Base-by-base conservation (phyloP, 164 flowering plant species). In the Piper betle region DNA sequence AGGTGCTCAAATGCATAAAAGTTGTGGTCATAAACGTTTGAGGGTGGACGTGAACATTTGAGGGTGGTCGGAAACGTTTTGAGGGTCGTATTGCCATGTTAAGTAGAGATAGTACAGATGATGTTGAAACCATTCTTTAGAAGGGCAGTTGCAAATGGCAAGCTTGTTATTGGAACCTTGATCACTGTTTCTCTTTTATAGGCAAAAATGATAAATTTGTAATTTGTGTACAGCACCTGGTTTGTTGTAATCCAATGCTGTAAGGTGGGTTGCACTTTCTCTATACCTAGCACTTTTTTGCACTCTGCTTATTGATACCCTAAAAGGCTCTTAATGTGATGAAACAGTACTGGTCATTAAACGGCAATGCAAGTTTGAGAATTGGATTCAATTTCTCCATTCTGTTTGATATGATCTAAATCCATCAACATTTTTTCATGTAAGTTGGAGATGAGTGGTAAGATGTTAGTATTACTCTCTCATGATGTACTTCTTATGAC, bases 171-270 rank as follows among this genome's bases (percentile, higher is more conserved):
- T 25, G 33, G 33, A 25, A 25, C 33, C 33, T 25, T 25, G 33
- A 25, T 25, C 33, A 25, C 60, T 41, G 37, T 39, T 19, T 37
- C 48, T 8, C 20, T n/a, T 41, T 38, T 46, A 53, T 46, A 11
- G 57, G 12, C 53, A 43, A 63, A 41, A 37, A 18, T 16, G 54
- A 64, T 18, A 42, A 52, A 64, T 52, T 67, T 76, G 82, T 75
- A 75, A 68, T 63, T 72, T 65, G 53, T 75, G 76, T 75, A 72
- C 74, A 75, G 76, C 69, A 68, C 66, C 71, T 73, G 70, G 59
- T 53, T 65, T 52, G 61, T 52, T 59, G 62, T 54, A 39, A 63
- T 64, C 43, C 58, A 63, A 42, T 59, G 67, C 66, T 62, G 66
- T 65, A 52, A 37, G 61, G 13, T 59, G 17, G 61, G 61, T 48